Evolutionary conservation across 2,329 filamentous ascomycete species (phyloP).

Genomic region (Parastagonospora avenae): DNA sequence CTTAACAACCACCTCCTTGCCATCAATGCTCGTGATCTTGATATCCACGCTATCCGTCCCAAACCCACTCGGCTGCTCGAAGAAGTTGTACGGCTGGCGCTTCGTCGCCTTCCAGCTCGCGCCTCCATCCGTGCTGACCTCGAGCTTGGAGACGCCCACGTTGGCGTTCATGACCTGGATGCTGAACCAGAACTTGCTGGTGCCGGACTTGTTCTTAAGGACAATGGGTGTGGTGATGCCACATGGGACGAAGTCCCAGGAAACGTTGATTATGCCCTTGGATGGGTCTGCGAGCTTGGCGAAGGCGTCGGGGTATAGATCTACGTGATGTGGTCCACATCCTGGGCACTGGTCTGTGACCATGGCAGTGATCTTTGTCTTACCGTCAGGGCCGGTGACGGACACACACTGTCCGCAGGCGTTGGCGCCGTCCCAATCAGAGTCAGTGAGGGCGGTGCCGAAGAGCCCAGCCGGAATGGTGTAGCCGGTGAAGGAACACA

Average conservation of each 20-base stretch:
- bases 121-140: slow-evolving; percentile 66
- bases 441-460: slow-evolving; percentile 66
- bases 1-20: slow-evolving; percentile 58
- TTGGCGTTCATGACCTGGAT: slow-evolving; percentile 71
- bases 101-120: slow-evolving; percentile 63
- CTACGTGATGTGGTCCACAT: slow-evolving; percentile 60
- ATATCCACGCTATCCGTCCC: slow-evolving; percentile 61
- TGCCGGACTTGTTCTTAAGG: slow-evolving; percentile 60
- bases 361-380: slow-evolving; percentile 65
- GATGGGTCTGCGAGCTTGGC: slow-evolving; percentile 51
- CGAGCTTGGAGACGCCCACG: slow-evolving; percentile 60
- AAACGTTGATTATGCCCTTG: slow-evolving; percentile 56
- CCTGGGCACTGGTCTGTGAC: slow-evolving; percentile 64
- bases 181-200: slow-evolving; percentile 60
- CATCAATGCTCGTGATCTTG: slow-evolving; percentile 60
- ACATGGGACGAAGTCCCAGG: slow-evolving; percentile 58
- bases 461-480: slow-evolving; percentile 63
- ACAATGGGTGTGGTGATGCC: slow-evolving; percentile 57
- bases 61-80: slow-evolving; percentile 64
- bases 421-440: slow-evolving; percentile 61
- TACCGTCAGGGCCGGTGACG: slow-evolving; percentile 63
- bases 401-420: slow-evolving; percentile 65
- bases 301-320: slow-evolving; percentile 61
- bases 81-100: slow-evolving; percentile 62
- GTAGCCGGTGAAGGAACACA: slow-evolving; percentile 68